A percentile compares a stretch with the other conserved stretches of the same genome.
Evolutionary conservation across 257 asterid genomes (phyloP).

Genomic region (Forsythia suspensa): DNA sequence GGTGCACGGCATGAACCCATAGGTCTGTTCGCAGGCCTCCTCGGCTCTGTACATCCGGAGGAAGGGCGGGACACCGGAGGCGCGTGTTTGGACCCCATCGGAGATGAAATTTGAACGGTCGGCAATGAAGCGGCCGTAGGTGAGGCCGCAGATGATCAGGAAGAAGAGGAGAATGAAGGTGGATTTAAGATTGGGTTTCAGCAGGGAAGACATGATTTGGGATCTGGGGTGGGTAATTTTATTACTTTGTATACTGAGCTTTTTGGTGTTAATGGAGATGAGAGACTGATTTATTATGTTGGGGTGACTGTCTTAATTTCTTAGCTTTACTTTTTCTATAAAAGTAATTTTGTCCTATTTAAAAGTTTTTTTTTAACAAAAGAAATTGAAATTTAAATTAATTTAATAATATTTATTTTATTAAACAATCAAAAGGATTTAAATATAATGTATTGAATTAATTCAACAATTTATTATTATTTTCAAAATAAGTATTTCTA

Average conservation of each 20-base stretch:
- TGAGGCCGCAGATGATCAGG: conserved; percentile 43
- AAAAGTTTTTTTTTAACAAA: too few relatives aligned
- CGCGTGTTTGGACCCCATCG: conserved; percentile 34
- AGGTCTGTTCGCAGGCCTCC: conserved; percentile 78
- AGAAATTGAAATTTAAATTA: too few relatives aligned
- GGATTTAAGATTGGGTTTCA: conserved; percentile 13
- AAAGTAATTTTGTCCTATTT: too few relatives aligned
- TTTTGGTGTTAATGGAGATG: background rate
- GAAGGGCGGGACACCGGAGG: conserved; percentile 17
- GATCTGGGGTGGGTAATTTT: background rate
- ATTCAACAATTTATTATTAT: too few relatives aligned
- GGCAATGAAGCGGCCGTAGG: conserved; percentile 44
- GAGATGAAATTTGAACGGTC: conserved; percentile 51
- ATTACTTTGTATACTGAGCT: background rate
- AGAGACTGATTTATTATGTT: background rate
- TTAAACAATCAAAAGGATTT: too few relatives aligned
- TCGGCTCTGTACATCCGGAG: conserved; percentile 43
- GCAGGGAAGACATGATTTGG: conserved; percentile 22
- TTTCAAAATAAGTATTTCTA: too few relatives aligned
- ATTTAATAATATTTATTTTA: too few relatives aligned
- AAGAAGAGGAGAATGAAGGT: conserved; percentile 26
- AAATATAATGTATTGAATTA: too few relatives aligned
- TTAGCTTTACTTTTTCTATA: too few relatives aligned
- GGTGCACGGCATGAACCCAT: conserved; percentile 90
- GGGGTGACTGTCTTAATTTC: background rate